These are phyloP conservation scores for Plasmodium malariae DNA, from an alignment of 169 alveolate species.

Conservation along the genomic window DNA sequence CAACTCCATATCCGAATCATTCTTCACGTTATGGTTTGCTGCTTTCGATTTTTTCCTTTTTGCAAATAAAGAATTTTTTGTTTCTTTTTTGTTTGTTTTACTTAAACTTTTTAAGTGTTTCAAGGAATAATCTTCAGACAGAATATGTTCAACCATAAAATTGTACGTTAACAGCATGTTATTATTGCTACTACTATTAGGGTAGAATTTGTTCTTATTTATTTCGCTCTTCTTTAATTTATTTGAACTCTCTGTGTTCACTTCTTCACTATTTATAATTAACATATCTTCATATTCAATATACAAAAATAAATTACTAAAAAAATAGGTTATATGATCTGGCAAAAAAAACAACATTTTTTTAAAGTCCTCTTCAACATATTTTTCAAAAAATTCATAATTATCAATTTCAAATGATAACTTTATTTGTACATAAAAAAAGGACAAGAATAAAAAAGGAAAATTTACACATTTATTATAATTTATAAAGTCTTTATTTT, in stretches of 20 bases:
- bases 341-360: conserved; percentile 25
- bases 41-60: conserved; percentile 39
- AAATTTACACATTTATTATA: conserved; percentile 52
- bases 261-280: not conserved
- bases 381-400: conserved; percentile 22
- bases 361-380: conserved; percentile 19
- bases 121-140: conserved; percentile 58
- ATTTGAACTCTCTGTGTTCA: not conserved
- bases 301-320: conserved; percentile 29
- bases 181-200: not conserved
- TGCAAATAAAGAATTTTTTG: conserved; percentile 68
- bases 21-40: conserved; percentile 11
- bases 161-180: conserved; percentile 38
- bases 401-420: conserved; percentile 27
- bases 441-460: conserved; percentile 45
- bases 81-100: conserved; percentile 40
- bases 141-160: conserved; percentile 47
- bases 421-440: conserved; percentile 31
- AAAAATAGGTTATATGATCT: conserved; percentile 27
- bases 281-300: conserved; percentile 63
- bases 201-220: not conserved
- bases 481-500: conserved; percentile 54
- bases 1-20: conserved; percentile 21
- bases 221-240: not conserved
- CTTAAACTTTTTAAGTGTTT: conserved; percentile 38